phyloP scores from a whole-genome alignment of 2,329 filamentous ascomycete genomes.

The Colletotrichum phormii region DNA sequence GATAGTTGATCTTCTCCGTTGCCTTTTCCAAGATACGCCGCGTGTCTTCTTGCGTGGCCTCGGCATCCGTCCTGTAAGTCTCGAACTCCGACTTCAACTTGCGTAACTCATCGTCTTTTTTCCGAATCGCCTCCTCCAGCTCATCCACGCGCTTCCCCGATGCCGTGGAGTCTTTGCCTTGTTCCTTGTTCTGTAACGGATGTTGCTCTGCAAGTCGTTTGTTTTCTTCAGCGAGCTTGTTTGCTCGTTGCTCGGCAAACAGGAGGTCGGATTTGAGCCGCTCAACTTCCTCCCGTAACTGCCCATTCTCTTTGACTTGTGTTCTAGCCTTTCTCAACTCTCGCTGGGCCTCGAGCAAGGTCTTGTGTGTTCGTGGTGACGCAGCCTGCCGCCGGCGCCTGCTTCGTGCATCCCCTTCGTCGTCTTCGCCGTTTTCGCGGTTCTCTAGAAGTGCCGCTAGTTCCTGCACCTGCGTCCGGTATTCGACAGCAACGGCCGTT shows the following conservation, averaged over 20 bases:
- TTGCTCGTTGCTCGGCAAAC: slow-evolving; percentile 57
- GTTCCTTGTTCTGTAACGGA: slow-evolving; percentile 15
- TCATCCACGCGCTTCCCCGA: slow-evolving; percentile 36
- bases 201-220: slow-evolving; percentile 42
- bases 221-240: slow-evolving; percentile 51
- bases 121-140: slow-evolving; percentile 53
- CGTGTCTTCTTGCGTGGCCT: slow-evolving; percentile 65
- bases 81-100: slow-evolving; percentile 65
- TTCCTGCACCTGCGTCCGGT: slow-evolving; percentile 69
- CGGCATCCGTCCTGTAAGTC: slow-evolving; percentile 63
- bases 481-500: slow-evolving; percentile 67
- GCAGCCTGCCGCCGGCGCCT: slow-evolving; percentile 52
- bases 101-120: slow-evolving; percentile 63
- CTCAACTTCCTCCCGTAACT: slow-evolving; percentile 64
- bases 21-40: slow-evolving; percentile 66
- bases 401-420: slow-evolving; percentile 45
- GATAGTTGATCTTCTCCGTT: slow-evolving; percentile 66
- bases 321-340: slow-evolving; percentile 66
- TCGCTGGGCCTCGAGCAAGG: slow-evolving; percentile 62
- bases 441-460: slow-evolving; percentile 64
- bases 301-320: slow-evolving; percentile 64
- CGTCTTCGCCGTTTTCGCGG: slow-evolving; percentile 48
- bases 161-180: background rate
- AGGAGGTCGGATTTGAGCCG: slow-evolving; percentile 63
- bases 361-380: slow-evolving; percentile 63